These are phyloP conservation scores for Ophiostoma pallidulum DNA, from an alignment of 2,329 filamentous ascomycete species.

Conservation along the genomic window DNA sequence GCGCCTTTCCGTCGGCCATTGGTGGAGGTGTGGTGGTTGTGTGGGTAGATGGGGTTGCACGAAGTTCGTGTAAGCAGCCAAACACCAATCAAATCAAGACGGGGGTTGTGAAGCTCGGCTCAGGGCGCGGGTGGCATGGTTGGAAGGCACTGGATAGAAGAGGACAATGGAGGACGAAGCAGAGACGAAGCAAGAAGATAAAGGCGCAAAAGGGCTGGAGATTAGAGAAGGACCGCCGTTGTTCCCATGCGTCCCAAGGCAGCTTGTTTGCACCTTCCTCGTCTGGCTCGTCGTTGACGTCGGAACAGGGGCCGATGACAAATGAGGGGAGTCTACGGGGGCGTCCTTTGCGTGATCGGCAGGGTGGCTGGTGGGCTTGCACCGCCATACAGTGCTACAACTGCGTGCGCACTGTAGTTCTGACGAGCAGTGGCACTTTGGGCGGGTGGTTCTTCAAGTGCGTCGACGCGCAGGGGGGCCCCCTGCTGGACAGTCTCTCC, in stretches of 20 bases:
- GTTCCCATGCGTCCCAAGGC: not conserved
- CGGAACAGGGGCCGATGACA: constrained; percentile 8
- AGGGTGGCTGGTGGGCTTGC: not conserved
- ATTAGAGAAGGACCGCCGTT: not conserved
- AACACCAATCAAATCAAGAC: no score
- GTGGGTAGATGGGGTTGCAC: not conserved
- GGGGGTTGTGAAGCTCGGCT: no score
- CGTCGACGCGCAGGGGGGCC: no score
- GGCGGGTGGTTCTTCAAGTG: no score
- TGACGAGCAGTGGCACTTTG: no score
- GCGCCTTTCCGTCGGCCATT: constrained; percentile 50
- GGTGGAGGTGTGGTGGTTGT: not conserved
- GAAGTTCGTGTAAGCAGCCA: not conserved
- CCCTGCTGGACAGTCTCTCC: no score
- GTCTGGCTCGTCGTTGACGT: constrained; percentile 12
- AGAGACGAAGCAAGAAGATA: not conserved
- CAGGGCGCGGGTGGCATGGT: no score
- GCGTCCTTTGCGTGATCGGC: constrained; percentile 7
- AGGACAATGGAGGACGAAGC: not conserved
- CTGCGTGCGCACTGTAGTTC: not conserved
- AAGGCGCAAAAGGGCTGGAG: not conserved
- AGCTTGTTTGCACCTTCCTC: constrained; percentile 8
- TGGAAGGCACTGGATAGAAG: no score
- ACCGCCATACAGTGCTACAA: not conserved
- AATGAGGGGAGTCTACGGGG: constrained; percentile 2